phyloP scores from a whole-genome alignment of 208 protist genomes.

The Tritrichomonas foetus region DNA sequence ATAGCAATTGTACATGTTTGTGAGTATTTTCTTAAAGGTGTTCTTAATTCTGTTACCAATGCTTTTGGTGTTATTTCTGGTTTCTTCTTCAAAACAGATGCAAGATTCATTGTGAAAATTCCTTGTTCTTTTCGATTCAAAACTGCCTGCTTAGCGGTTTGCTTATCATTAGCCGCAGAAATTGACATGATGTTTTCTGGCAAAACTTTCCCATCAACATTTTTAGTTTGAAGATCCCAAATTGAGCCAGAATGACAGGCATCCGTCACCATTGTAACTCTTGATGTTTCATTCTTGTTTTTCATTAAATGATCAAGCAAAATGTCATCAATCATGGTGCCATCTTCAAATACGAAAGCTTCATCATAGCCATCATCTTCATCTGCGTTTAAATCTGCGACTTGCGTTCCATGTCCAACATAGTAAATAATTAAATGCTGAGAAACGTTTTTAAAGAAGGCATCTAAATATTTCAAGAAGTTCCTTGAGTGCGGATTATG shows the following conservation, averaged over 20 bases:
- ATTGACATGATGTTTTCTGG: background rate
- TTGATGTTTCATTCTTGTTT: too few relatives aligned
- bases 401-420: background rate
- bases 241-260: conserved; percentile 8
- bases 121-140: background rate
- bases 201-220: background rate
- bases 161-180: background rate
- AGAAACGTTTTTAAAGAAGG: background rate
- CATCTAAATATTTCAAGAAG: background rate
- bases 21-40: too few relatives aligned
- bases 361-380: background rate
- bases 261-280: background rate
- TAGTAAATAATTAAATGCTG: background rate
- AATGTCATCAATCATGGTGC: background rate
- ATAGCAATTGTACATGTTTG: too few relatives aligned
- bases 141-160: conserved; percentile 5
- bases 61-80: too few relatives aligned
- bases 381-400: background rate
- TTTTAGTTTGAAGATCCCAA: background rate
- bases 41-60: too few relatives aligned
- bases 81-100: too few relatives aligned
- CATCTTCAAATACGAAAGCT: background rate
- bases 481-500: background rate
- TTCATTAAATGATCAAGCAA: too few relatives aligned
- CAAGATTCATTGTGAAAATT: too few relatives aligned